Base-by-base conservation (phyloP, 768 basidiomycete species). In the Termitomyces sp. region DNA sequence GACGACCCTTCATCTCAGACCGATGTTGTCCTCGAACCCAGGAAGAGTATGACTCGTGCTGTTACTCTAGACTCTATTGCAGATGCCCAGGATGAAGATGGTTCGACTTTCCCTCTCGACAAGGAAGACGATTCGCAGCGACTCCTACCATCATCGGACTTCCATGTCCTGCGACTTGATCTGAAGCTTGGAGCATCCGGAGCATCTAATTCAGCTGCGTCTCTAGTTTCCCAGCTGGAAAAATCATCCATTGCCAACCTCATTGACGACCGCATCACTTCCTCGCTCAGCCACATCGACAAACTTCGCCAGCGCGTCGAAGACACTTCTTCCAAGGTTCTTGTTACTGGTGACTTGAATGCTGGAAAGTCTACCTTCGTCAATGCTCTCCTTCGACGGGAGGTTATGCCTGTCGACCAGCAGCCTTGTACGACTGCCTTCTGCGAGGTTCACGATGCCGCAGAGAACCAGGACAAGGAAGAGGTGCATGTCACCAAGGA, bases 361-460 rank as follows among this genome's bases (percentile, higher is more conserved):
- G 90, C 97, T 33, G 97, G 97, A 64, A 99, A 99, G 73, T 97
- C 94, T 18, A 98, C 97, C 0, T 91, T 99, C 67, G 93, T 99
- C 67, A 99, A 99, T 66, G 92, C 96, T 5, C 77, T 99, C 32
- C 83, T 99, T 5, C 80, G 94, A 43, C 81, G 94, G 6, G 84
- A 91, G 65, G 85, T 97, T 41, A 92, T 99, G 89, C 94, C 97
- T 7, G 87, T 95, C 56, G 97, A 99, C 70, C 94, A 99, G 67
- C 97, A 98, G 68, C 97, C 97, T 3, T 92, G 94, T 70, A 99
- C 97, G 0, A 94, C 94, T 27, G 86, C 94, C 29, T 99, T 99
- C 67, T 96, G 93, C 71, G 94, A 98, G 70, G 97, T 99, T 1
- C 90, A 91, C 60, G 92, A 95, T 64, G 91, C 91, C 2, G 76